These are phyloP conservation scores for Naumovozyma baii DNA, from an alignment of 805 yeast species.

Conservation along the genomic window DNA sequence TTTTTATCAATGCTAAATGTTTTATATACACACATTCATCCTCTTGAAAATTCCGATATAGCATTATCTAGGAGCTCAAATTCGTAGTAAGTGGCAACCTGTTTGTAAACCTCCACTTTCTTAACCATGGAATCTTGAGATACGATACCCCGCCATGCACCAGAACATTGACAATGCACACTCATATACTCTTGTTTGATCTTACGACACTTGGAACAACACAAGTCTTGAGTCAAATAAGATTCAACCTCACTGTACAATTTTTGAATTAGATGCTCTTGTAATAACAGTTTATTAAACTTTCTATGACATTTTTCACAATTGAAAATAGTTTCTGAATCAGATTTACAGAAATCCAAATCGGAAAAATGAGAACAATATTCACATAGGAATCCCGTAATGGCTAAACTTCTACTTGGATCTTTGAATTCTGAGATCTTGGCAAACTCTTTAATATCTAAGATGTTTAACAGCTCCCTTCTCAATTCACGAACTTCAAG, in stretches of 20 bases:
- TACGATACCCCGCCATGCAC: slow-evolving; percentile 61
- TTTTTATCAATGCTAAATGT: too few species aligned
- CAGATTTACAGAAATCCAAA: slow-evolving; percentile 73
- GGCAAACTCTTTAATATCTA: slow-evolving; percentile 81
- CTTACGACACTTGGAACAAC: slow-evolving; percentile 66
- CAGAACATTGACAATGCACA: slow-evolving; percentile 78
- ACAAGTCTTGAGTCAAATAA: slow-evolving; percentile 70
- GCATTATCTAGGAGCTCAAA: slow-evolving; percentile 40
- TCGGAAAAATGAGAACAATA: slow-evolving; percentile 68
- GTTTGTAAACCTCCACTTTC: slow-evolving; percentile 41
- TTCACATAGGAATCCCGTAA: slow-evolving; percentile 67
- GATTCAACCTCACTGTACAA: slow-evolving; percentile 45
- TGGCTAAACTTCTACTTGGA: slow-evolving; percentile 60
- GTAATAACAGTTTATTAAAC: slow-evolving; percentile 60
- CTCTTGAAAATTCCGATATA: slow-evolving; percentile 3
- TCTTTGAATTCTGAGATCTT: slow-evolving; percentile 60
- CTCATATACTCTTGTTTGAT: slow-evolving; percentile 62
- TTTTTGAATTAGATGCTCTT: slow-evolving; percentile 67
- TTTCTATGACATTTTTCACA: slow-evolving; percentile 59
- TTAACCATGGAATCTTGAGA: slow-evolving; percentile 36
- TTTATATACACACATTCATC: too few species aligned
- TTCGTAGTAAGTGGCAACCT: slow-evolving; percentile 52
- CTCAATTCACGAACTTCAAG: slow-evolving; percentile 70
- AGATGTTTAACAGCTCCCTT: slow-evolving; percentile 57
- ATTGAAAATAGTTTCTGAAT: slow-evolving; percentile 38